Percentiles rank a stretch among this genome's conserved stretches.
Conservation (phyloP, 1,284 basidiomycete species). For the Puccinia coronata region DNA sequence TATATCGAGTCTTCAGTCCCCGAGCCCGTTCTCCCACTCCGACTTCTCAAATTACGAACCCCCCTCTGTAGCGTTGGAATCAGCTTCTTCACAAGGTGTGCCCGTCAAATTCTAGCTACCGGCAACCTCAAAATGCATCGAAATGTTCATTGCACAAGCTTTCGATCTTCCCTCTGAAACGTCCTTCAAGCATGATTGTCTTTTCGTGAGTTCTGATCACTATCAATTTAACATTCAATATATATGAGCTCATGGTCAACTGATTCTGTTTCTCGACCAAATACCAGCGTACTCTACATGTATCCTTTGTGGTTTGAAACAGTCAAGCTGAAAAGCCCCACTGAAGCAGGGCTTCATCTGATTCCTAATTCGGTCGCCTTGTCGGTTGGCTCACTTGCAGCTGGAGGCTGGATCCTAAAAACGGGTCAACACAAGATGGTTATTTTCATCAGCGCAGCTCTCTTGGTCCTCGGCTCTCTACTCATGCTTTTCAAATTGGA, state of each 20-base stretch:
- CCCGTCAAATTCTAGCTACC: neutral
- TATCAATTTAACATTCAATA: neutral
- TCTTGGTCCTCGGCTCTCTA: conserved; percentile 13
- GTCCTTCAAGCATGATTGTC: conserved; percentile 28
- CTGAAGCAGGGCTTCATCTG: conserved; percentile 56
- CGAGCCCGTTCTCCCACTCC: conserved; percentile 35
- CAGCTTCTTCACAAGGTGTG: conserved; percentile 43
- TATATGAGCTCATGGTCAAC: neutral
- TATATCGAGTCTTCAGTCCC: conserved; percentile 9
- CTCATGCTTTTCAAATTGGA: conserved; percentile 30
- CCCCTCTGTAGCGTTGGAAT: conserved; percentile 23
- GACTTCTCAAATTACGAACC: conserved; percentile 6
- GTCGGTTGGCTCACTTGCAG: conserved; percentile 55
- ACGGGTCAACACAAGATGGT: conserved; percentile 51
- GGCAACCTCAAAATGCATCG: neutral
- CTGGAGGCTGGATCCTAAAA: conserved; percentile 57
- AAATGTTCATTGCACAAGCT: neutral
- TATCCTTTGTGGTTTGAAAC: conserved; percentile 58
- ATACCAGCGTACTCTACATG: conserved; percentile 51
- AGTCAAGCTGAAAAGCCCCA: conserved; percentile 55
- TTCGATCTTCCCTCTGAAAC: neutral
- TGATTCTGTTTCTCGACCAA: neutral
- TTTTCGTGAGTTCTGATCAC: conserved; percentile 4
- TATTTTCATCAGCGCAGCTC: neutral
- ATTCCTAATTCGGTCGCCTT: conserved; percentile 57